Evolutionary conservation across 129 eudicot genomes (phyloP), one percentile per base, ranked within the genome.

Genomic region (Flaveria bidentis): DNA sequence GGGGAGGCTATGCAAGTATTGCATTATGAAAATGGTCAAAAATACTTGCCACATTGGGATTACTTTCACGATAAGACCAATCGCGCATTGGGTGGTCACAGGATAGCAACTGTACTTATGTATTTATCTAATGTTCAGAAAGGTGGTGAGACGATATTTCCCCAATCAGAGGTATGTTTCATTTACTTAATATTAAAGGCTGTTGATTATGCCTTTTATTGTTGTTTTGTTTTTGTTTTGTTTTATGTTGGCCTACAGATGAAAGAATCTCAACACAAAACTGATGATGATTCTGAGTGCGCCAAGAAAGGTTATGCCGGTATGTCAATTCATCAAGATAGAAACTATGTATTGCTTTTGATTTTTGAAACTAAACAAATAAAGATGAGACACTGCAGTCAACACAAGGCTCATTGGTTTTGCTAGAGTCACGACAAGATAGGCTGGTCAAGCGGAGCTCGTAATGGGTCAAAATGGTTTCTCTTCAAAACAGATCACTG

Each of bases 121-220:
- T 93, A 93, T 81, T 75, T 93, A 75, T 90, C 98, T 22, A 69
- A 90, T 78, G 93, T 93, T 52, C 82, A 73, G 44, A 84, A 85
- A 82, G 98, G 96, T 44, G 96, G 92, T 22, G 97, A 93, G 82
- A 93, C 91, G 1, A 79, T 93, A 72, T 93, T 88, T 52, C 98
- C 97, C 16, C 3, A 72, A 4, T 79, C 89, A 77, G 91, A 87
- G 82, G 97, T 92, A 72, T 20, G 44, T 75, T 52, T 67, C 1
- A 50, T 68, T 46, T 44, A 18, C n/a, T 45, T 23, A 14, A 46
- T 79, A 53, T 8, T 36, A 3, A 10, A 53, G n/a, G 36, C 23
- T 49, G 25, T 63, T n/a, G 4, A 16, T 53, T 72, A 57, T 42
- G 30, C n/a, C 58, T 58, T n/a, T 39, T 58, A 47, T 62, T 14